Evolutionary conservation across 805 yeast genomes (phyloP).

Genomic region (Ogataea pini): DNA sequence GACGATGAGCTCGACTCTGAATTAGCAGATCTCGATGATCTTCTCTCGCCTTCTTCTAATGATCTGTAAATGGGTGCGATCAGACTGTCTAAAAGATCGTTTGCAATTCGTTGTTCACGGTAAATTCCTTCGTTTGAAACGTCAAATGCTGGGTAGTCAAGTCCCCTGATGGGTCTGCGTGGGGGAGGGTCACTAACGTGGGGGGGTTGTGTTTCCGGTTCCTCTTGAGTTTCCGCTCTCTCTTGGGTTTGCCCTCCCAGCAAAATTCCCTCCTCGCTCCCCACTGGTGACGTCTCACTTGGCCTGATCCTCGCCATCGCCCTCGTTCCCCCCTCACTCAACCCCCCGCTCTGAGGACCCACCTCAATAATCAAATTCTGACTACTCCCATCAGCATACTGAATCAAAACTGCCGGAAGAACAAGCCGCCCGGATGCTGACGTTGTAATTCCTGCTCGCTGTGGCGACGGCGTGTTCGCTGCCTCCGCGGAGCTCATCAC

Average conservation of each 20-base stretch:
- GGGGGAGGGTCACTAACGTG: neutral
- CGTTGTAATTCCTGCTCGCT: slow-evolving; percentile 7
- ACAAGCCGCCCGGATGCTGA: slow-evolving; percentile 26
- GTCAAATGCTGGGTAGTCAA: slow-evolving; percentile 40
- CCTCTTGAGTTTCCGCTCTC: neutral
- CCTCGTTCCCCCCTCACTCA: too few species aligned
- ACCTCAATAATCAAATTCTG: slow-evolving; percentile 35
- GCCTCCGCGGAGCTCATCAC: slow-evolving; percentile 10
- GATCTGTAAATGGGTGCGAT: slow-evolving; percentile 30
- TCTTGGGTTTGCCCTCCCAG: too few species aligned
- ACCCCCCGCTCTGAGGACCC: slow-evolving; percentile 20
- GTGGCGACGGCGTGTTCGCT: neutral
- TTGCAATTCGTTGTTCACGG: slow-evolving; percentile 25
- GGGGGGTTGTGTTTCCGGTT: neutral
- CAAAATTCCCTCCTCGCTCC: too few species aligned
- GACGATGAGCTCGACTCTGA: neutral
- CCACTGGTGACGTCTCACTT: too few species aligned
- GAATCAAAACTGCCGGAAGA: slow-evolving; percentile 34
- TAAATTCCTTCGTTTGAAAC: slow-evolving; percentile 36
- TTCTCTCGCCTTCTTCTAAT: slow-evolving; percentile 14
- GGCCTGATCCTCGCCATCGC: too few species aligned
- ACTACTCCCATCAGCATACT: slow-evolving; percentile 33
- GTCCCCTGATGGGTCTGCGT: slow-evolving; percentile 32
- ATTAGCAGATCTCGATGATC: neutral
- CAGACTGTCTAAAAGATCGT: slow-evolving; percentile 26